These are phyloP conservation scores for Boletus vermiculosoides DNA, from an alignment of 768 basidiomycete species.

Conservation along the genomic window DNA sequence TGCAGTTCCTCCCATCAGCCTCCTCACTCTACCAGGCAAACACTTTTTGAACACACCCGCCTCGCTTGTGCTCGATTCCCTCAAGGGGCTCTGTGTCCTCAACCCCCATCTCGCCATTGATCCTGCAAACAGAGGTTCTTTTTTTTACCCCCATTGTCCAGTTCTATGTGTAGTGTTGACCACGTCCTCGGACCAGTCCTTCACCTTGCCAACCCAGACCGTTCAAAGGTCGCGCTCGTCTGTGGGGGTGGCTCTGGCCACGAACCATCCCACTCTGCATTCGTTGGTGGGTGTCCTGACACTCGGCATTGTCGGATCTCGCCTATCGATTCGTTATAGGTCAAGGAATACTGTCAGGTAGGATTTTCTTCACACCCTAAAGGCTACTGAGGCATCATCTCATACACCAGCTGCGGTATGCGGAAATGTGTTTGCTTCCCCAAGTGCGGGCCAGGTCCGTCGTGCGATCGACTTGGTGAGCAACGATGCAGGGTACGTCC, in stretches of 20 bases:
- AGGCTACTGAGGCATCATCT: neutral
- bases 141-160: neutral
- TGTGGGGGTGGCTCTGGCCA: constrained; percentile 89
- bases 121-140: constrained; percentile 63
- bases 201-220: constrained; percentile 54
- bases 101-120: constrained; percentile 78
- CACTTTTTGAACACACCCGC: constrained; percentile 77
- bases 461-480: constrained; percentile 75
- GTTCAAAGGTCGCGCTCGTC: constrained; percentile 68
- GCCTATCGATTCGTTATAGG: constrained; percentile 39
- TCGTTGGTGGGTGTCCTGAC: constrained; percentile 61
- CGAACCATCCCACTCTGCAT: constrained; percentile 87
- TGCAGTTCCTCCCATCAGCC: too few relatives aligned
- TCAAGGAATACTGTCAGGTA: constrained; percentile 75
- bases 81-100: constrained; percentile 65
- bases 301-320: neutral
- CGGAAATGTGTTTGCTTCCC: constrained; percentile 88
- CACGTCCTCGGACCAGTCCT: constrained; percentile 47
- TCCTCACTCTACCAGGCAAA: constrained; percentile 38
- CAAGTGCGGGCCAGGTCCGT: constrained; percentile 81
- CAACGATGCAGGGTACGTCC: constrained; percentile 64
- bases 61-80: constrained; percentile 73
- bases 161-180: neutral
- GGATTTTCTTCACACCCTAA: neutral
- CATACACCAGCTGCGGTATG: constrained; percentile 65